Base-by-base conservation (phyloP, 2,329 filamentous ascomycete genomes). In the Pseudocercospora fuligena region DNA sequence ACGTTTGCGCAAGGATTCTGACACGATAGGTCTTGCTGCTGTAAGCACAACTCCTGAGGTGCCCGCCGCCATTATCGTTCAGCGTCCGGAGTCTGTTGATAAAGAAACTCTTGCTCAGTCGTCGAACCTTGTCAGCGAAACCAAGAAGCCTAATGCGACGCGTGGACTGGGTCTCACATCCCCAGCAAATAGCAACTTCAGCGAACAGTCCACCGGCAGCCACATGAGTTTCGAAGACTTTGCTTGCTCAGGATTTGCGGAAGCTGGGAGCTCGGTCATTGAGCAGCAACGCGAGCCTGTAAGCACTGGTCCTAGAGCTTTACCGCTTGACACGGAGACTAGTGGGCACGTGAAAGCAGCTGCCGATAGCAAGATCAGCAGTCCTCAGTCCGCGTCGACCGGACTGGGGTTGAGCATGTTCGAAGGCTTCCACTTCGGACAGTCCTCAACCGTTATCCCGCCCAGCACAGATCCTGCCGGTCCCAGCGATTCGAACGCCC, bases 371-470 rank as follows among this genome's bases (percentile, higher is more conserved):
- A 64, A 61, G 60, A 56, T 23, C 54, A 58, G 47, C 49, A 63
- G 59, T 31, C 36, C 59, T 12, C 51, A 49, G 19, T 61, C 64
- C n/a, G 49, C 46, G 11, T 36, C 63, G 14, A 64, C 61, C 14
- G 69, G 60, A 21, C 61, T 71, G 8, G 69, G 69, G 16, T 49
- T 70, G 43, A 67, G 63, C 58, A 67, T 60, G 57, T 70, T 70
- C 19, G 29, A 64, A 7, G 66, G 61, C 12, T 69, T 71, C 40
- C 60, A 69, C 25, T 71, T 71, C 46, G 64, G 66, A 16, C 57
- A 60, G 21, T 36, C 36, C 25, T 51, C 56, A 23, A 58, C 29
- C 9, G 8, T 21, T 16, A 61, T 21, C 9, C 49, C 31, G 16
- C 49, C 23, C 8, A 23, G 25, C 51, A 16, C 56, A 27, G 31